phyloP scores from a whole-genome alignment of 352 stramenopile genomes.

The Phytophthora europaea region DNA sequence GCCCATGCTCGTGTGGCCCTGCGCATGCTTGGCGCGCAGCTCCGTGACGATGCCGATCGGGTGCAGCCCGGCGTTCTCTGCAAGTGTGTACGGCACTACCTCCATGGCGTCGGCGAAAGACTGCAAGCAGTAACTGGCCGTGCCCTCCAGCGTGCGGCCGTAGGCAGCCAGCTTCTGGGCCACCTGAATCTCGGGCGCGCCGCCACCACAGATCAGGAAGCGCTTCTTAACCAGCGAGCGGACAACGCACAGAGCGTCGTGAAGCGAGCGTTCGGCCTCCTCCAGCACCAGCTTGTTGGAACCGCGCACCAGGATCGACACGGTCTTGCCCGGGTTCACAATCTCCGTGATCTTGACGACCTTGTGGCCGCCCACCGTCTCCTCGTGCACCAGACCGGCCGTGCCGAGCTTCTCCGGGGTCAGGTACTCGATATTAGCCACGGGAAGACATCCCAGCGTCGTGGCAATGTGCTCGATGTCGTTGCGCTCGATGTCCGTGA shows the following conservation, averaged over 20 bases:
- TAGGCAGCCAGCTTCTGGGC: constrained; percentile 95
- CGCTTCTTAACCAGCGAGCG: constrained; percentile 99
- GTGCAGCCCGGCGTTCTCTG: constrained; percentile 99
- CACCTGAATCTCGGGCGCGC: constrained; percentile 98
- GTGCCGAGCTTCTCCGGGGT: constrained; percentile 97
- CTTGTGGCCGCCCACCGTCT: constrained; percentile 96
- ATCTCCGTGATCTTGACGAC: constrained; percentile 99
- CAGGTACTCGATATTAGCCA: constrained; percentile 99
- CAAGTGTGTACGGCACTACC: constrained; percentile 99
- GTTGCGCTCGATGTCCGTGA: constrained; percentile 98
- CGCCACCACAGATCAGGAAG: constrained; percentile 98
- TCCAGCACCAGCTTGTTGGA: constrained; percentile 99
- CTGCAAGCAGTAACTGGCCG: constrained; percentile 97
- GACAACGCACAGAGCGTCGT: constrained; percentile 99
- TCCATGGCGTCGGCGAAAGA: constrained; percentile 98
- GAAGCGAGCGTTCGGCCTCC: constrained; percentile 98
- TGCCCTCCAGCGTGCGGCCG: constrained; percentile 93
- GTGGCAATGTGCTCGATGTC: constrained; percentile 99
- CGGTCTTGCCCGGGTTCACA: constrained; percentile 95
- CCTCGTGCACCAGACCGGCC: constrained; percentile 96
- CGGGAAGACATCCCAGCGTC: constrained; percentile 96
- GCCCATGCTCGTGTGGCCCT: constrained; percentile 93
- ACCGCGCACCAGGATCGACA: constrained; percentile 98
- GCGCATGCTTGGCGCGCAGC: constrained; percentile 94
- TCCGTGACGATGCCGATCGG: constrained; percentile 99